Evolutionary conservation across 176 grass and related monocot genomes (phyloP).

Genomic region (Rhynchospora pubera): DNA sequence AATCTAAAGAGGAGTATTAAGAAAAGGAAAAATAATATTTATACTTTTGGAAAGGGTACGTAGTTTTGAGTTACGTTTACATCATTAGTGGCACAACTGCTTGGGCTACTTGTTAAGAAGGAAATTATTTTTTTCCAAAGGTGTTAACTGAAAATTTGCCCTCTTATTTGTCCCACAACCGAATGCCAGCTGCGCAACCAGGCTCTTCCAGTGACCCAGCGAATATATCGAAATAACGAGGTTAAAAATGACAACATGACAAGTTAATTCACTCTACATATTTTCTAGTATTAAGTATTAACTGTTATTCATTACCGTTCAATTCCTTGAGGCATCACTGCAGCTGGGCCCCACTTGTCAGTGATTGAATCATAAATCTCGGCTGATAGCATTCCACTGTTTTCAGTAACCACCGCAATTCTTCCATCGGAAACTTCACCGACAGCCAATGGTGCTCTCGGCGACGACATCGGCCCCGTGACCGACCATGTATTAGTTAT

Average conservation of each 20-base stretch:
- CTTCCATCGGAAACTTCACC: conserved; percentile 31
- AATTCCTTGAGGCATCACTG: conserved; percentile 19
- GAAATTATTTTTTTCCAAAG: neutral
- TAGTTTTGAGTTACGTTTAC: no score
- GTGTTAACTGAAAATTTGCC: neutral
- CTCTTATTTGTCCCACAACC: neutral
- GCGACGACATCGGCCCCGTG: conserved; percentile 27
- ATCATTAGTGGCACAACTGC: no score
- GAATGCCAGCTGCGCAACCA: neutral
- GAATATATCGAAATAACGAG: neutral
- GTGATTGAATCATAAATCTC: conserved; percentile 12
- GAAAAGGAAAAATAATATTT: neutral
- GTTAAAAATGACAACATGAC: neutral
- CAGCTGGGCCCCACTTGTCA: conserved; percentile 19
- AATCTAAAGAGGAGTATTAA: neutral
- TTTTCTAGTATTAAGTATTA: no score
- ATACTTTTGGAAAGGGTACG: neutral
- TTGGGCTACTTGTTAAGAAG: neutral
- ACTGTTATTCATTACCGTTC: neutral
- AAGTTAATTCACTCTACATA: neutral
- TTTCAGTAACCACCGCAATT: conserved; percentile 22
- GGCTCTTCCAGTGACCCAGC: neutral
- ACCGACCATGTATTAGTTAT: conserved; percentile 50
- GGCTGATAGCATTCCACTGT: conserved; percentile 9
- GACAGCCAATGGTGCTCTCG: conserved; percentile 49